A percentile compares a stretch with the other conserved stretches of the same genome.
Evolutionary conservation across 2,329 filamentous ascomycete genomes (phyloP).

Genomic region (Calonectria pseudoturangicola): DNA sequence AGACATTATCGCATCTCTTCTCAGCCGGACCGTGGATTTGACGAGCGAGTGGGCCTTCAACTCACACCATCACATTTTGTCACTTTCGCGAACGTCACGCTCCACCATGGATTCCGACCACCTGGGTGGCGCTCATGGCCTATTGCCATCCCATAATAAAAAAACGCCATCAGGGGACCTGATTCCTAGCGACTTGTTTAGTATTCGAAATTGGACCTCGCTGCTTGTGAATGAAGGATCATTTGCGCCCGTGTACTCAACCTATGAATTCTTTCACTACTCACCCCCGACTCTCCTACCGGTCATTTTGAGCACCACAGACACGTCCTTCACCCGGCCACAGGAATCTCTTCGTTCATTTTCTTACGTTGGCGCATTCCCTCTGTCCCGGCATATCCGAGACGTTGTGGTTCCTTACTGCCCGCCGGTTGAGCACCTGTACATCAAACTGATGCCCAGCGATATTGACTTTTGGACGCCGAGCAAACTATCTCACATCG

Average conservation of each 20-base stretch:
- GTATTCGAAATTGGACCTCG: slow-evolving; percentile 78
- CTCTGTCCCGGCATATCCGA: slow-evolving; percentile 76
- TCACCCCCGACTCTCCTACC: slow-evolving; percentile 77
- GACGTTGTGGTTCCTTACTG: slow-evolving; percentile 68
- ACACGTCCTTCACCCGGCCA: slow-evolving; percentile 61
- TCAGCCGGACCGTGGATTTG: slow-evolving; percentile 74
- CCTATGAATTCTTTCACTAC: slow-evolving; percentile 82
- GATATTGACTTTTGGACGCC: slow-evolving; percentile 61
- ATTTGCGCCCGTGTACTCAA: slow-evolving; percentile 81
- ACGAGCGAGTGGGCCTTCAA: slow-evolving; percentile 79
- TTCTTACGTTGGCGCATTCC: slow-evolving; percentile 80
- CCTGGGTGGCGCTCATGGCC: neutral
- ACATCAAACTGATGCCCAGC: slow-evolving; percentile 69
- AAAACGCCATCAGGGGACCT: slow-evolving; percentile 39
- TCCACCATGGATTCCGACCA: neutral
- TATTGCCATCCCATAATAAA: slow-evolving; percentile 42
- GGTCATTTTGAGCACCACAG: slow-evolving; percentile 67
- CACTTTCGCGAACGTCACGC: slow-evolving; percentile 59
- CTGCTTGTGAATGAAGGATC: slow-evolving; percentile 85
- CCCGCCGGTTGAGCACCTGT: slow-evolving; percentile 71
- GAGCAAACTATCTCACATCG: slow-evolving; percentile 63
- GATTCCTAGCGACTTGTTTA: slow-evolving; percentile 68
- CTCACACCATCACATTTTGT: slow-evolving; percentile 77
- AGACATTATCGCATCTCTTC: slow-evolving; percentile 75
- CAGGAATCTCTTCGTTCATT: slow-evolving; percentile 67